These are phyloP conservation scores for Heritiera littoralis DNA, from an alignment of 345 rosid genomes.

Conservation along the genomic window DNA sequence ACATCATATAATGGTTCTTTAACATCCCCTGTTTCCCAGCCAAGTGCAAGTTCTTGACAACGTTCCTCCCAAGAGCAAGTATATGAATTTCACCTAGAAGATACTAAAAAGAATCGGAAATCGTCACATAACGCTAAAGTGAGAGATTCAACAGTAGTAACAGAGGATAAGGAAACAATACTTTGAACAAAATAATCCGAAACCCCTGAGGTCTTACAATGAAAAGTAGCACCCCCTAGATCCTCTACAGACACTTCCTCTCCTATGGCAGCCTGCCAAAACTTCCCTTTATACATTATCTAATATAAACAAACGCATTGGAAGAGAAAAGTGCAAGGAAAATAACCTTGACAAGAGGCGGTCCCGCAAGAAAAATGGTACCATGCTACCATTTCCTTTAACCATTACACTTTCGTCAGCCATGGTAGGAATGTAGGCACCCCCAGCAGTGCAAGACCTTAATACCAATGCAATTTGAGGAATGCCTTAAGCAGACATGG, in stretches of 20 bases:
- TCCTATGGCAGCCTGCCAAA: constrained; percentile 93
- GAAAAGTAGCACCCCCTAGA: constrained; percentile 86
- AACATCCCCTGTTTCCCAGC: constrained; percentile 57
- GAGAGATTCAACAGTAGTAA: background rate
- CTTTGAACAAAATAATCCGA: constrained; percentile 98
- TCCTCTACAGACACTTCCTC: constrained; percentile 95
- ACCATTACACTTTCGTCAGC: constrained; percentile 99
- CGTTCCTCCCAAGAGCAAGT: constrained; percentile 88
- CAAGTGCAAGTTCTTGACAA: constrained; percentile 86
- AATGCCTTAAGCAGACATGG: constrained; percentile 91
- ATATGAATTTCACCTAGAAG: constrained; percentile 61
- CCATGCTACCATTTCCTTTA: constrained; percentile 95
- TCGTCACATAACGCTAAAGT: background rate
- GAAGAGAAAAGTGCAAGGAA: constrained; percentile 16
- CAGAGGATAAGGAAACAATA: constrained; percentile 21
- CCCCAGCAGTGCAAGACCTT: constrained; percentile 97
- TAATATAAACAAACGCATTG: constrained; percentile 15
- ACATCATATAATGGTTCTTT: constrained; percentile 81
- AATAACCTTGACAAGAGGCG: constrained; percentile 89
- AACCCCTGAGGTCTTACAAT: constrained; percentile 91
- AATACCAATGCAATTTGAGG: constrained; percentile 92
- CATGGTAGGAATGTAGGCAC: constrained; percentile 98
- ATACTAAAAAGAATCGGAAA: background rate
- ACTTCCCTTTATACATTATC: constrained; percentile 36
- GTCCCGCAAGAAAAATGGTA: constrained; percentile 95